A percentile compares a stretch with the other conserved stretches of the same genome.
These are phyloP conservation scores for Fragosphaeria purpurea DNA, from an alignment of 2,329 filamentous ascomycete species.

Conservation along the genomic window DNA sequence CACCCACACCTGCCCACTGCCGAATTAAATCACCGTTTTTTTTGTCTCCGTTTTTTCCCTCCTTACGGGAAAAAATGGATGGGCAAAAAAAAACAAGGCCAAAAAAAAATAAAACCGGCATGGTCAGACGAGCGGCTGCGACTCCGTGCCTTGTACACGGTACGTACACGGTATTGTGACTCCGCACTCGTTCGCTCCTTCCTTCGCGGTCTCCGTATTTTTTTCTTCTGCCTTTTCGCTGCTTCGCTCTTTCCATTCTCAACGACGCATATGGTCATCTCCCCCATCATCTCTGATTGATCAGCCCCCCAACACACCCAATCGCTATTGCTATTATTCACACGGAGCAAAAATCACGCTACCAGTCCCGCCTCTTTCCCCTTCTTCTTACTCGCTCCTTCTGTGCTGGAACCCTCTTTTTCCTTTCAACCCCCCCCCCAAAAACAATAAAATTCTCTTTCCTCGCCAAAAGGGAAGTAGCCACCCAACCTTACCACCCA, in stretches of 20 bases:
- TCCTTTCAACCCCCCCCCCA: conserved; percentile 1
- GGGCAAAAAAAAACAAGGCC: too few relatives aligned
- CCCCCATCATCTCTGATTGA: background rate
- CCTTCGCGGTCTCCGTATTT: background rate
- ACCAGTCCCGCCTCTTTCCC: background rate
- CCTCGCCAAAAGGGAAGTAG: background rate
- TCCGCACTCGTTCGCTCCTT: background rate
- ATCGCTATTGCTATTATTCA: background rate
- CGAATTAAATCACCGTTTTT: too few relatives aligned
- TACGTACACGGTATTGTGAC: too few relatives aligned
- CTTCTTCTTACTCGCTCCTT: background rate
- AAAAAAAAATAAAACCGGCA: too few relatives aligned
- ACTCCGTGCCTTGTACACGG: too few relatives aligned
- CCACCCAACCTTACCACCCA: background rate
- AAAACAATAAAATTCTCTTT: background rate
- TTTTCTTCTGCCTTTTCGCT: background rate
- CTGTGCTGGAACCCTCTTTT: background rate
- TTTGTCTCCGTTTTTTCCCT: too few relatives aligned
- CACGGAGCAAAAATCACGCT: background rate
- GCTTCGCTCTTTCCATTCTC: background rate
- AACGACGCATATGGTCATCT: background rate
- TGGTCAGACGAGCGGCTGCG: too few relatives aligned
- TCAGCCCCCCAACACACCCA: conserved; percentile 3
- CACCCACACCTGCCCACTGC: too few relatives aligned
- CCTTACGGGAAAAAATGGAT: too few relatives aligned